Percentiles rank a stretch among this genome's conserved stretches.
phyloP scores from a whole-genome alignment of 1,284 basidiomycete genomes.

The Ceratobasidium sp. region DNA sequence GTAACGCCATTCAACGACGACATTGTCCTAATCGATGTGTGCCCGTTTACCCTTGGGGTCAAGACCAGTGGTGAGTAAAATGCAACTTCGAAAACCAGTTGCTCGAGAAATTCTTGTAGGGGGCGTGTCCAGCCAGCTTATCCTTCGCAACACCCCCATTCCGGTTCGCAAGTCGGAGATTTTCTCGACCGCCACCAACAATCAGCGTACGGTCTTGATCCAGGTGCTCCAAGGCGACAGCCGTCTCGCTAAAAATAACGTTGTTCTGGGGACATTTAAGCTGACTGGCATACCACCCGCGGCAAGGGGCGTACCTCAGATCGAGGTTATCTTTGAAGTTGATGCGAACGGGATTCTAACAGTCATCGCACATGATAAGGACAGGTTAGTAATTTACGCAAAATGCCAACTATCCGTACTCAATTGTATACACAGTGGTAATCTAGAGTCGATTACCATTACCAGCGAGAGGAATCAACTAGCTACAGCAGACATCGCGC shows the following conservation, averaged over 20 bases:
- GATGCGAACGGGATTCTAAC: slow-evolving; percentile 63
- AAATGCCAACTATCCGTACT: not conserved
- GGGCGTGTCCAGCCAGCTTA: slow-evolving; percentile 72
- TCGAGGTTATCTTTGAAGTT: slow-evolving; percentile 66
- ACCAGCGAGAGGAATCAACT: slow-evolving; percentile 89
- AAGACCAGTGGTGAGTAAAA: slow-evolving; percentile 61
- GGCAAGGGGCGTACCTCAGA: slow-evolving; percentile 71
- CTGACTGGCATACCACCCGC: slow-evolving; percentile 75
- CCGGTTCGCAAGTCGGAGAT: slow-evolving; percentile 74
- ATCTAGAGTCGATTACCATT: slow-evolving; percentile 89
- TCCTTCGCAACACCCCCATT: slow-evolving; percentile 70
- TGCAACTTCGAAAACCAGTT: slow-evolving; percentile 45
- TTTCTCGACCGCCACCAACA: slow-evolving; percentile 69
- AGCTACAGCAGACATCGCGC: slow-evolving; percentile 86
- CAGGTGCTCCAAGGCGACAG: slow-evolving; percentile 90
- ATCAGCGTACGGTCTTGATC: slow-evolving; percentile 72
- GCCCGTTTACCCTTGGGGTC: slow-evolving; percentile 65
- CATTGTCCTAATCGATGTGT: slow-evolving; percentile 62
- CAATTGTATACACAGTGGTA: slow-evolving; percentile 66
- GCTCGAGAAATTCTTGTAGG: slow-evolving; percentile 52
- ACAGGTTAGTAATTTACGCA: slow-evolving; percentile 65
- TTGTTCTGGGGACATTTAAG: slow-evolving; percentile 70
- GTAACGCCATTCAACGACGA: slow-evolving; percentile 57
- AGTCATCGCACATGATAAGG: slow-evolving; percentile 66
- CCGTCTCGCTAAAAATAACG: slow-evolving; percentile 70